Percentiles rank a stretch among this genome's conserved stretches.
Conservation (phyloP, 768 basidiomycete genomes). For the Dendrothele bispora region DNA sequence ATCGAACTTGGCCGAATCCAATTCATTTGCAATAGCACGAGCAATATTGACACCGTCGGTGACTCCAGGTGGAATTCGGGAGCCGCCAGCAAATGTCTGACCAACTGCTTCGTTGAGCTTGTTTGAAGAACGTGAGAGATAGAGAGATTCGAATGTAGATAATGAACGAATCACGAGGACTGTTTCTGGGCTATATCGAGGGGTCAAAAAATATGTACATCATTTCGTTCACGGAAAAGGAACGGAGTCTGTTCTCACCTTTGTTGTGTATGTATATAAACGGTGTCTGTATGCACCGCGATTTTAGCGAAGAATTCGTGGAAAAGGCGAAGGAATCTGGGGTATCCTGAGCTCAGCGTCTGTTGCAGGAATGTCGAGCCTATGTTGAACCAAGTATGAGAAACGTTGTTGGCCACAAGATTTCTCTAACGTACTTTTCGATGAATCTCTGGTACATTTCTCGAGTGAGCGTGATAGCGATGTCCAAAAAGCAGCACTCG, state of each 20-base stretch:
- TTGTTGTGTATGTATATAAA: slow-evolving; percentile 82
- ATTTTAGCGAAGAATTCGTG: slow-evolving; percentile 98
- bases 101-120: slow-evolving; percentile 83
- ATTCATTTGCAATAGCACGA: slow-evolving; percentile 81
- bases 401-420: not conserved
- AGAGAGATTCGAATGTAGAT: slow-evolving; percentile 82
- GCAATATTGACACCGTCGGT: slow-evolving; percentile 78
- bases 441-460: slow-evolving; percentile 75
- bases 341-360: slow-evolving; percentile 83
- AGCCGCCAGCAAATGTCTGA: slow-evolving; percentile 69
- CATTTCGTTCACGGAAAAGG: not conserved
- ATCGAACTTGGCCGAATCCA: slow-evolving; percentile 92
- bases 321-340: slow-evolving; percentile 83
- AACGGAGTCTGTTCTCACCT: slow-evolving; percentile 53
- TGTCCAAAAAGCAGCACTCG: slow-evolving; percentile 90
- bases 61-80: slow-evolving; percentile 67
- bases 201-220: not conserved
- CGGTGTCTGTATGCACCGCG: slow-evolving; percentile 91
- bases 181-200: slow-evolving; percentile 76
- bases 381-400: slow-evolving; percentile 23
- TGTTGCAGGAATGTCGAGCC: slow-evolving; percentile 91
- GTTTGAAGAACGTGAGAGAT: slow-evolving; percentile 80
- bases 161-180: slow-evolving; percentile 83
- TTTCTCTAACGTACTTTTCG: slow-evolving; percentile 60
- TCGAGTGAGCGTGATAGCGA: slow-evolving; percentile 80